Base-by-base conservation (phyloP, 2,329 filamentous ascomycete species). In the Cordyceps militaris region DNA sequence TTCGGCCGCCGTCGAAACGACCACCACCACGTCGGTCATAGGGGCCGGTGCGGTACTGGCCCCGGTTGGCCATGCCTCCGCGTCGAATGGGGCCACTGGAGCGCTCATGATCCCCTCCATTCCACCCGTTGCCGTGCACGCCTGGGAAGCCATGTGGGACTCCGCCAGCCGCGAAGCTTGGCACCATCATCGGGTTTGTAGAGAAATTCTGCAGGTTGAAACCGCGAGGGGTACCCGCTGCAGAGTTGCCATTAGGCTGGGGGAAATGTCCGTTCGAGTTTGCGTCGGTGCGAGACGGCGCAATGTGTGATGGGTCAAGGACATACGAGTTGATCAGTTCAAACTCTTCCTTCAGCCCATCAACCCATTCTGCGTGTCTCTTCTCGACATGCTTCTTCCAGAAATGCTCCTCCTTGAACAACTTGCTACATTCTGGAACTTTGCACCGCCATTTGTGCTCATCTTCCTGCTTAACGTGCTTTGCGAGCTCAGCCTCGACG, bases 301-400 rank as follows among this genome's bases (percentile, higher is more conserved):
- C 91, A 69, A 99, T 97, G 66, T 96, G 93, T 11, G 93, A 86
- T 42, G 94, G 94, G 67, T 99, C 94, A 46, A 96, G 79, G 32
- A 97, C 91, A 68, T 99, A 99, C 30, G 87, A 85, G 69, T 99
- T 99, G 68, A 99, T 89, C 16, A 97, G 84, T 59, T 88, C 82
- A 65, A 96, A 86, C 91, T 97, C 93, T 69, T 87, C 85, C 70
- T 87, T 88, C 63, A 97, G 76, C 55, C 77, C 82, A 34, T 92
- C 87, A 46, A 89, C 81, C 89, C 92, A 99, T 56, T 97, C 93
- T 0, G 82, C 71, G 70, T 99, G 94, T 59, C 95, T 86, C 76
- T 99, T 99, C 74, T 97, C 93, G 16, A 97, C 87, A 67, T 99
- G 94, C 78, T 99, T 99, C 67, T 86, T 87, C 93, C 95, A 99